Evolutionary conservation across 441 rosid genomes (phyloP), one percentile per base, ranked within the genome.

Genomic region (Iberis amara): DNA sequence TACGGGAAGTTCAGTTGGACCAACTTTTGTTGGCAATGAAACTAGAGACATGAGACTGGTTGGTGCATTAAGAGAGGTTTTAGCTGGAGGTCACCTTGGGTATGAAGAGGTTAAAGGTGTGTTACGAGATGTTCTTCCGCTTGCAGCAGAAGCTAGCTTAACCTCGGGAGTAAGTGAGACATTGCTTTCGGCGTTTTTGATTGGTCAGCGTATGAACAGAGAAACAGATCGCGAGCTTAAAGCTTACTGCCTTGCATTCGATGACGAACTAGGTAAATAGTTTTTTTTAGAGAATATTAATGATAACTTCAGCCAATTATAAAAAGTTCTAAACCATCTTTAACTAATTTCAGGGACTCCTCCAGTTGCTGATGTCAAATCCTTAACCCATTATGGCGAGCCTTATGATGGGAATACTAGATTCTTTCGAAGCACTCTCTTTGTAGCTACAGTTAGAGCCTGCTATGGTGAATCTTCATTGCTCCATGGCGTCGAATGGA

Each of bases 401-500:
- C 96, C 98, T 65, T 88, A 91, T 58, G 98, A 91, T 74, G 98
- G 98, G 53, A 91, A 88, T 63, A 91, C 96, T 8, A 83, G 96
- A 28, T 87, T 47, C 74, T 91, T 91, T 60, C 77, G 88, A 62
- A 85, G 87, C 75, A 87, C 86, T 7, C 59, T 91, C 51, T 91
- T 83, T 70, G 94, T 87, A 56, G 95, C 96, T 72, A 77, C 95
- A 0, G 96, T 91, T 71, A 80, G 98, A 75, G 81, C 98, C 13
- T 91, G 94, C 64, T 91, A 83, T 47, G 84, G 88, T 49, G 98
- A 91, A 80, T 83, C 98, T 48, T 78, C 89, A 61, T 37, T 91
- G 76, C 98, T 91, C 62, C 98, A 91, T 73, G 98, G 95, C 31
- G 95, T 80, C 48, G 98, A 87, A 47, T 91, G 98, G 98, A 87